Conservation (phyloP, 495 filamentous ascomycete species). For the Glonium stellatum region DNA sequence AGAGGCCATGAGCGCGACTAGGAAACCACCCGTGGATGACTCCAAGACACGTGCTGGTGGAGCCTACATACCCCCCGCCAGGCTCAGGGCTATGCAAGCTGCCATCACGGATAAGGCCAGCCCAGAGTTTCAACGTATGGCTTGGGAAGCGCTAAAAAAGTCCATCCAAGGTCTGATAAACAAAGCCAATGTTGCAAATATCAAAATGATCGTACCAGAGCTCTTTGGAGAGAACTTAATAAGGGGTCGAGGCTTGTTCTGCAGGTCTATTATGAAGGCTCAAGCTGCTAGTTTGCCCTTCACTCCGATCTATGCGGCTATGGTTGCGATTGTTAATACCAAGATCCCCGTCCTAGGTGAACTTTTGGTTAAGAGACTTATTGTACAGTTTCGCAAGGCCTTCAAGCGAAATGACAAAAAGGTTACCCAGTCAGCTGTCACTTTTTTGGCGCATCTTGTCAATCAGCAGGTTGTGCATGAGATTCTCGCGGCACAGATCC, state of each 20-base stretch:
- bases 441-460: slow-evolving; percentile 88
- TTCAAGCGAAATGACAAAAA: slow-evolving; percentile 97
- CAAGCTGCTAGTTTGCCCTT: slow-evolving; percentile 95
- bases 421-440: slow-evolving; percentile 82
- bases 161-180: slow-evolving; percentile 98
- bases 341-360: slow-evolving; percentile 94
- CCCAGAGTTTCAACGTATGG: slow-evolving; percentile 98
- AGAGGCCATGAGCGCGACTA: slow-evolving; percentile 19
- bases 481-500: slow-evolving; percentile 82
- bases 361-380: slow-evolving; percentile 73
- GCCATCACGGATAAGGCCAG: slow-evolving; percentile 93
- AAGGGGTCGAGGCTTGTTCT: slow-evolving; percentile 84
- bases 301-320: slow-evolving; percentile 87
- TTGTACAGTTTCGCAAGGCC: slow-evolving; percentile 89
- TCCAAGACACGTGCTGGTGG: slow-evolving; percentile 81
- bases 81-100: slow-evolving; percentile 84
- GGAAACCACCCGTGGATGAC: slow-evolving; percentile 26
- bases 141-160: slow-evolving; percentile 98
- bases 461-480: slow-evolving; percentile 96
- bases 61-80: slow-evolving; percentile 89
- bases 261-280: slow-evolving; percentile 93
- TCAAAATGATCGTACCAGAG: slow-evolving; percentile 94
- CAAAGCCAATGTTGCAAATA: slow-evolving; percentile 95
- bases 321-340: slow-evolving; percentile 95
- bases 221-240: slow-evolving; percentile 91